Evolutionary conservation across 192 early-diverging fungal species (phyloP), one percentile per base, ranked within the genome.

Genomic region (Thamnidium elegans): DNA sequence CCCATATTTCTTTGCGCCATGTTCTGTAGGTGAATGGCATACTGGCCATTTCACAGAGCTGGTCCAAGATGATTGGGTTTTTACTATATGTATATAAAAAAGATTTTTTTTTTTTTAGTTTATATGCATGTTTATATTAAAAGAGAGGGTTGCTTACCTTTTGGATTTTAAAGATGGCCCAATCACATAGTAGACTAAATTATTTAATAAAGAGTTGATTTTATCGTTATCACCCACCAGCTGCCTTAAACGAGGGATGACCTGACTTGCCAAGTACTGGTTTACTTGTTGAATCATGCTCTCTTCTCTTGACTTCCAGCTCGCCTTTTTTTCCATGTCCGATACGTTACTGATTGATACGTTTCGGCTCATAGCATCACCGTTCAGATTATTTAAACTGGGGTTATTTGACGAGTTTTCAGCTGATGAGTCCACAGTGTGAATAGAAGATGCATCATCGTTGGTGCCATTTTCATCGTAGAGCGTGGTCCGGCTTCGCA

Each of bases 141-240:
- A n/a, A n/a, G n/a, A n/a, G n/a, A 26, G 26, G 3, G 26, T 13
- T 26, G 26, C 46, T 58, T 66, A 76, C 77, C 34, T 66, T 7
- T 81, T 79, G 20, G 81, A 82, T 63, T 87, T 88, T 7, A 95
- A 65, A 11, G 76, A 71, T 21, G 92, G 91, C 0, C 74, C 82
- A 23, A 94, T 80, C 23, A 90, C 81, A 76, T 94, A 93, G 65
- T 95, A 92, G 69, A 93, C 84, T n/a, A 94, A 32, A 65, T 91
- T 93, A 13, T 79, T 80, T 4, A 89, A 55, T 0, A 89, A 61
- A 3, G 75, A 72, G 32, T 86, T 76, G 48, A 89, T 81, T 2
- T 84, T 77, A 66, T 94, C 92, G 53, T 88, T 87, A 65, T 95
- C 93, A 7, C 78, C 81, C 32, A 94, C 63, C 50, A 90, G 70